Conservation (phyloP, 768 basidiomycete species). For the Saitozyma sp. region DNA sequence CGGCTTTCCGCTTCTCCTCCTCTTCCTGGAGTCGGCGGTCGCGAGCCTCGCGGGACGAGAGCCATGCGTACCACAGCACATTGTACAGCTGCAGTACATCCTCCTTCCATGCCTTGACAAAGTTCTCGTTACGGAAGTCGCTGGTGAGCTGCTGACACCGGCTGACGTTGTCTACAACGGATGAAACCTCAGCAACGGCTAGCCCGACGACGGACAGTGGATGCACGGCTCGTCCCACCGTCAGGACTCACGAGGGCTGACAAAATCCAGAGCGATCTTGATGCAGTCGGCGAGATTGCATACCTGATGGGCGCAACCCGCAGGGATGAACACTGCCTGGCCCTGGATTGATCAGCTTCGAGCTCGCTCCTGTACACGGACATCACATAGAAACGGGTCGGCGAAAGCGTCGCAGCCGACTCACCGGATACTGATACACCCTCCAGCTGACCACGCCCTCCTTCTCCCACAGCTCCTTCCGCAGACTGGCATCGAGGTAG, state of each 20-base stretch:
- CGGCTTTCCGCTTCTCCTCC: not conserved
- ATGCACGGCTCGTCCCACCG: not conserved
- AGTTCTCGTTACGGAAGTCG: conserved; percentile 89
- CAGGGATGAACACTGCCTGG: conserved; percentile 92
- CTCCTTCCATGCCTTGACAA: conserved; percentile 85
- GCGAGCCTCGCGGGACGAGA: conserved; percentile 16
- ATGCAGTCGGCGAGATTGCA: conserved; percentile 92
- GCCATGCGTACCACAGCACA: conserved; percentile 74
- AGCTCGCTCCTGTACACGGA: not conserved
- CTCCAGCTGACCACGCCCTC: conserved; percentile 74
- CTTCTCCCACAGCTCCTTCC: conserved; percentile 67
- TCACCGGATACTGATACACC: conserved; percentile 78
- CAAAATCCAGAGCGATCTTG: conserved; percentile 93
- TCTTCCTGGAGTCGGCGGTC: conserved; percentile 8
- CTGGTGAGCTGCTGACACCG: conserved; percentile 80
- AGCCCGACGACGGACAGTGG: not conserved
- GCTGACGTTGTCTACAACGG: conserved; percentile 68
- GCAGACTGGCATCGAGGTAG: conserved; percentile 71
- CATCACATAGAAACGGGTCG: no score
- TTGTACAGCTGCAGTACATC: conserved; percentile 86
- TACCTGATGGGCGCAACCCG: conserved; percentile 67
- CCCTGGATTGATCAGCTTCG: conserved; percentile 49
- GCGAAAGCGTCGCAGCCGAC: conserved; percentile 4
- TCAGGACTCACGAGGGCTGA: conserved; percentile 63
- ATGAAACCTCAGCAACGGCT: not conserved